Conservation (phyloP, 352 stramenopile genomes). For the Globisporangium spinosum region DNA sequence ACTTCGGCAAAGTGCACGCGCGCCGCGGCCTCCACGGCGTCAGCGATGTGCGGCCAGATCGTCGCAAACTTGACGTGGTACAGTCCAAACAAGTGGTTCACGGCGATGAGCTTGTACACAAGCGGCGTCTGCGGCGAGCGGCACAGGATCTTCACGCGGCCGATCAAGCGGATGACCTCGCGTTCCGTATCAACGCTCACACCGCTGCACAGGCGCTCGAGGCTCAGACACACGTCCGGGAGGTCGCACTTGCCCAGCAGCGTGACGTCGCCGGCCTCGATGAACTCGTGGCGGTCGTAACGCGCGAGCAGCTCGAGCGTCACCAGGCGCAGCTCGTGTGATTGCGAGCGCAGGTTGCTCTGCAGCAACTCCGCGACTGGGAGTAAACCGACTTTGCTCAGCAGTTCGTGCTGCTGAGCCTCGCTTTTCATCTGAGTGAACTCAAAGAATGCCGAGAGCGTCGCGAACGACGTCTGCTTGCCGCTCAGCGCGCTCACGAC, state of each 20-base stretch:
- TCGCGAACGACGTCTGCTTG: constrained; percentile 54
- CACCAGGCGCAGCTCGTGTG: constrained; percentile 61
- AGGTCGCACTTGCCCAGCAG: constrained; percentile 66
- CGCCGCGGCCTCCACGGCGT: constrained; percentile 59
- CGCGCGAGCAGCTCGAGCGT: constrained; percentile 61
- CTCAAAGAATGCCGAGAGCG: constrained; percentile 54
- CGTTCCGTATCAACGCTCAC: constrained; percentile 78
- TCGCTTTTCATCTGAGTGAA: constrained; percentile 59
- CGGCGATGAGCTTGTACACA: constrained; percentile 73
- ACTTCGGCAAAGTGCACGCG: constrained; percentile 55
- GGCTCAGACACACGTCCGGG: constrained; percentile 54
- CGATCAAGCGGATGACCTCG: constrained; percentile 77
- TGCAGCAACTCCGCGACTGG: constrained; percentile 39
- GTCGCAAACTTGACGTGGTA: constrained; percentile 89
- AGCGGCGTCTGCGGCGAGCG: constrained; percentile 66
- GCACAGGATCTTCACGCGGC: constrained; percentile 72
- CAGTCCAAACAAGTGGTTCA: constrained; percentile 74
- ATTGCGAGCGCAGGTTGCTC: constrained; percentile 61
- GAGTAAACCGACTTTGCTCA: constrained; percentile 35
- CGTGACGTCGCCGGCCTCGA: constrained; percentile 35
- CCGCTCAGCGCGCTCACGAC: constrained; percentile 34
- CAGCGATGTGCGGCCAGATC: constrained; percentile 78
- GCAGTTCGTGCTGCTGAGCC: constrained; percentile 37
- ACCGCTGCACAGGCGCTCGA: constrained; percentile 49
- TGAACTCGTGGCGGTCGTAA: constrained; percentile 48